Conservation (phyloP, 2,329 filamentous ascomycete genomes). For the Trichophyton verrucosum region DNA sequence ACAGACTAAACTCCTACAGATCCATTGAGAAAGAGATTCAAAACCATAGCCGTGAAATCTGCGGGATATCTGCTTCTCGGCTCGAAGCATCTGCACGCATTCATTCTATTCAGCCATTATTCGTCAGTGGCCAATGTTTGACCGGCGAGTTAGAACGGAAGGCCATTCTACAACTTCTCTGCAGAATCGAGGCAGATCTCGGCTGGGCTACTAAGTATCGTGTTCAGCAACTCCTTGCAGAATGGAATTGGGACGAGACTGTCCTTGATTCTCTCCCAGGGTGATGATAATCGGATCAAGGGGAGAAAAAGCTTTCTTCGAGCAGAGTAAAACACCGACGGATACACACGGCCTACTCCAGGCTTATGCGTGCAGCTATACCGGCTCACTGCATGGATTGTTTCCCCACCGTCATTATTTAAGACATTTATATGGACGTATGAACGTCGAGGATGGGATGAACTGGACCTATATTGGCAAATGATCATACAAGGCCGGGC, state of each 20-base stretch:
- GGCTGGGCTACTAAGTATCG: slow-evolving; percentile 54
- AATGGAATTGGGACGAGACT: slow-evolving; percentile 24
- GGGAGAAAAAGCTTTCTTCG: neutral
- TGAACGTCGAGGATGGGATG: neutral
- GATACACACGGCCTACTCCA: neutral
- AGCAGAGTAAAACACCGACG: neutral
- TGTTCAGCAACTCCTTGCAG: slow-evolving; percentile 39
- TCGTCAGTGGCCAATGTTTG: slow-evolving; percentile 50
- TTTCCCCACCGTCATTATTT: neutral
- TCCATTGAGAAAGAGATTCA: slow-evolving; percentile 44
- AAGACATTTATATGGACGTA: neutral
- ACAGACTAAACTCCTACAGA: slow-evolving; percentile 46
- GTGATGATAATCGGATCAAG: neutral
- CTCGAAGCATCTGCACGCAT: slow-evolving; percentile 48
- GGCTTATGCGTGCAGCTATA: neutral
- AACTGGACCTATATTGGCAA: too few relatives aligned
- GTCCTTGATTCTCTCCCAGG: neutral
- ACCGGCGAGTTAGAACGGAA: slow-evolving; percentile 42
- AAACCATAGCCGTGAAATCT: slow-evolving; percentile 49
- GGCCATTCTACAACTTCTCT: slow-evolving; percentile 43
- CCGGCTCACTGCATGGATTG: neutral
- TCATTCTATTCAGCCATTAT: slow-evolving; percentile 49
- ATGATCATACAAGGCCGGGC: too few relatives aligned
- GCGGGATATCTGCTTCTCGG: slow-evolving; percentile 46
- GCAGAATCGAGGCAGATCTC: slow-evolving; percentile 49